Percentiles rank a stretch among this genome's conserved stretches.
Conservation (phyloP, 495 filamentous ascomycete species). For the Tuber magnatum region DNA sequence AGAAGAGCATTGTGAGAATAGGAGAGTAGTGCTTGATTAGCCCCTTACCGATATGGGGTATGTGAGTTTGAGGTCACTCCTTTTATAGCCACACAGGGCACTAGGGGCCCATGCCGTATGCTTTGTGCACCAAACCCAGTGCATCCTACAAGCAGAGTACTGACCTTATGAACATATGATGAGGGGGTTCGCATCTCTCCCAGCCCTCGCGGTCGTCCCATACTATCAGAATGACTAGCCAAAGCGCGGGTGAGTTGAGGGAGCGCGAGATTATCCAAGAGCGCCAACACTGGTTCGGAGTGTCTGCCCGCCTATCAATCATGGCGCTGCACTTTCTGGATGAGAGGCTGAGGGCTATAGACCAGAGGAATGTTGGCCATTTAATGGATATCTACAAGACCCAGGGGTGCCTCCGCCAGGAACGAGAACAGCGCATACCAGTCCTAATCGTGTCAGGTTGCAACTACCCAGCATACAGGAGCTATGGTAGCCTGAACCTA, state of each 20-base stretch:
- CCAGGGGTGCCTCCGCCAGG: conserved; percentile 7
- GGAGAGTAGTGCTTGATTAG: neutral
- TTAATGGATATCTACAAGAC: conserved; percentile 9
- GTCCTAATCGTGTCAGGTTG: conserved; percentile 11
- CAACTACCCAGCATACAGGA: no score
- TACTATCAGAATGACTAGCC: neutral
- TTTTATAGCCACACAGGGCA: neutral
- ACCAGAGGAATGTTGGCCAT: conserved; percentile 23
- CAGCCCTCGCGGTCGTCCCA: neutral
- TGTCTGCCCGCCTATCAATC: neutral
- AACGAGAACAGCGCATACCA: conserved; percentile 16
- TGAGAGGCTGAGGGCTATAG: conserved; percentile 11
- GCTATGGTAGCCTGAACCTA: no score
- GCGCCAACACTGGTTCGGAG: neutral
- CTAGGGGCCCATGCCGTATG: neutral
- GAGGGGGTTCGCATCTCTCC: no score
- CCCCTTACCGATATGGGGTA: neutral
- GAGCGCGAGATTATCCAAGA: neutral
- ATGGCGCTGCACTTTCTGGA: neutral
- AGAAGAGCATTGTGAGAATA: no score
- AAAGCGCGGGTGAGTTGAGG: neutral
- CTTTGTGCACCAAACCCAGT: neutral
- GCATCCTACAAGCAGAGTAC: no score
- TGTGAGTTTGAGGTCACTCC: neutral
- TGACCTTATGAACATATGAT: neutral